A percentile compares a stretch with the other conserved stretches of the same genome.
Conservation (phyloP, 2,329 filamentous ascomycete genomes). For the Colletotrichum falcatum region DNA sequence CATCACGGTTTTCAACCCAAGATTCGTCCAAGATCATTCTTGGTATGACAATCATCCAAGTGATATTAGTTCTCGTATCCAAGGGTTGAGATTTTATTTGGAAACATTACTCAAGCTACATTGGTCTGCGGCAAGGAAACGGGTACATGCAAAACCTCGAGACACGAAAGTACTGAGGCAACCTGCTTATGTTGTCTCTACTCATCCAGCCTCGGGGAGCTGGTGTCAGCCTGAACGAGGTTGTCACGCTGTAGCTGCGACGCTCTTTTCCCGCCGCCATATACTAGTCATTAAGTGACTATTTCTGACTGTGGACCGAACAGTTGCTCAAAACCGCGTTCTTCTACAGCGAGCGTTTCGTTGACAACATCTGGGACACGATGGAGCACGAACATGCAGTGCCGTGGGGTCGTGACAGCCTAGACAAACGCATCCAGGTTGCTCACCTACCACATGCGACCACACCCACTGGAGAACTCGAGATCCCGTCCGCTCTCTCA, state of each 20-base stretch:
- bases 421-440: not conserved
- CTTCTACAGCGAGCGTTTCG: not conserved
- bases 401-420: not conserved
- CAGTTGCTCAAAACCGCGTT: not conserved
- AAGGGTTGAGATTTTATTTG: not conserved
- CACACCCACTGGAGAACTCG: slow-evolving; percentile 39
- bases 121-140: not conserved
- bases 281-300: not conserved
- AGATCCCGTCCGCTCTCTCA: slow-evolving; percentile 41
- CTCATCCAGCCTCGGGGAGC: not conserved
- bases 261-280: not conserved
- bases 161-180: not conserved
- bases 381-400: not conserved
- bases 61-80: not conserved
- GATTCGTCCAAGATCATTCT: not conserved
- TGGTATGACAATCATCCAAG: not conserved
- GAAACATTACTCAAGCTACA: not conserved
- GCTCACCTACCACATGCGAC: slow-evolving; percentile 13
- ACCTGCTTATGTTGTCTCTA: not conserved
- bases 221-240: not conserved
- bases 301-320: not conserved
- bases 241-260: not conserved
- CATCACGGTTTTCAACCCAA: not conserved
- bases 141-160: not conserved
- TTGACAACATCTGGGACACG: not conserved